phyloP scores from a whole-genome alignment of 2,329 filamentous ascomycete genomes.

The Beauveria bassiana region DNA sequence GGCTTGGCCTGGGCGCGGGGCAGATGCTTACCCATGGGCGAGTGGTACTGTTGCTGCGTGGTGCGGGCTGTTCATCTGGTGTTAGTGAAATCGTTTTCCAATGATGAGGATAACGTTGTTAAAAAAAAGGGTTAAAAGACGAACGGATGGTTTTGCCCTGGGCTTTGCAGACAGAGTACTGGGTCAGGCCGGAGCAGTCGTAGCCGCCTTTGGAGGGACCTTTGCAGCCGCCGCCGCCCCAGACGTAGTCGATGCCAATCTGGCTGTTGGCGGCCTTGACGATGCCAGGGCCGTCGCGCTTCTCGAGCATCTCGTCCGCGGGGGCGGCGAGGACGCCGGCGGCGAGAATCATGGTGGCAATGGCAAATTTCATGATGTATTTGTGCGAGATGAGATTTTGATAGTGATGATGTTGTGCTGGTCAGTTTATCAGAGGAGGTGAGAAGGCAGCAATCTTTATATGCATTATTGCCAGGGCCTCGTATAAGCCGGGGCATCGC shows the following conservation, averaged over 20 bases:
- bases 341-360: slow-evolving; percentile 7
- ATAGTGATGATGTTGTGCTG: not conserved
- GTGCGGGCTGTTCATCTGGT: slow-evolving; percentile 10
- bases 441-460: not conserved
- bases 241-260: slow-evolving; percentile 14
- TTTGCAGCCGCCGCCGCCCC: slow-evolving; percentile 14
- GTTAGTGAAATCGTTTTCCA: not conserved
- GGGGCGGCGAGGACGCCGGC: slow-evolving; percentile 5
- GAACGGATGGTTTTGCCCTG: slow-evolving; percentile 16
- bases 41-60: slow-evolving; percentile 14
- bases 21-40: slow-evolving; percentile 15
- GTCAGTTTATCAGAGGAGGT: too few species aligned
- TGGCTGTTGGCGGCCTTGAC: slow-evolving; percentile 12
- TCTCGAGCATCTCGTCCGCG: slow-evolving; percentile 9
- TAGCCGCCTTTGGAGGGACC: slow-evolving; percentile 15
- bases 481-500: not conserved
- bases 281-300: slow-evolving; percentile 15
- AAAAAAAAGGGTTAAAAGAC: not conserved
- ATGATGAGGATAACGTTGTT: too few species aligned
- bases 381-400: not conserved
- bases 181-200: slow-evolving; percentile 16
- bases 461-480: not conserved
- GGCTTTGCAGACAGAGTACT: slow-evolving; percentile 15
- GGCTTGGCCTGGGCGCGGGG: slow-evolving; percentile 13
- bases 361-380: slow-evolving; percentile 9